phyloP scores from a whole-genome alignment of 192 early-diverging fungal species.

The Coemansia interrupta region DNA sequence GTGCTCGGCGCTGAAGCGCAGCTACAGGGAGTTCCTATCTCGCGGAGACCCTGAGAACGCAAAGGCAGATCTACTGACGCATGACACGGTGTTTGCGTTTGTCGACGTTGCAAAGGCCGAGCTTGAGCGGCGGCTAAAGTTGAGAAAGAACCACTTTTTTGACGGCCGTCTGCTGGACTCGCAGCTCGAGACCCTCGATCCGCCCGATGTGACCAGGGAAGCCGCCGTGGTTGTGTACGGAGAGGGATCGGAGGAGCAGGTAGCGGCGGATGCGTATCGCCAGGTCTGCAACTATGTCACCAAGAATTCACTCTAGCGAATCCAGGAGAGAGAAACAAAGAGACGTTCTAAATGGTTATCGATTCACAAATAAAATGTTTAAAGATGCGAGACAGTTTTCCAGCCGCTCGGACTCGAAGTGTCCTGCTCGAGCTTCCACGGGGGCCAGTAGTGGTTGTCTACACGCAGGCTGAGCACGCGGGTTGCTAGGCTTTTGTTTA shows the following conservation, averaged over 20 bases:
- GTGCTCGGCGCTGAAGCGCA: constrained; percentile 62
- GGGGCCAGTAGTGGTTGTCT: constrained; percentile 74
- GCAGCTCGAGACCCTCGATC: constrained; percentile 63
- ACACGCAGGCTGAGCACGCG: constrained; percentile 71
- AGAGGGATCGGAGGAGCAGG: constrained; percentile 10
- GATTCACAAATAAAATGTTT: background rate
- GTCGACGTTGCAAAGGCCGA: constrained; percentile 54
- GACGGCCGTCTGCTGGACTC: constrained; percentile 54
- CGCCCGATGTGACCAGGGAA: constrained; percentile 33
- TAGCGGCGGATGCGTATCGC: constrained; percentile 19
- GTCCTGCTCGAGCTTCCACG: constrained; percentile 63
- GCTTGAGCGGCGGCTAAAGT: constrained; percentile 48
- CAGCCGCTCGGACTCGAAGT: constrained; percentile 51
- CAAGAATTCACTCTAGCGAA: constrained; percentile 17
- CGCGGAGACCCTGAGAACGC: constrained; percentile 16
- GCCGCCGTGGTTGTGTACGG: constrained; percentile 34
- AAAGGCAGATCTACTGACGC: constrained; percentile 11
- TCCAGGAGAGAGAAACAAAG: background rate
- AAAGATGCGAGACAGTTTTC: constrained; percentile 27
- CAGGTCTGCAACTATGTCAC: constrained; percentile 10
- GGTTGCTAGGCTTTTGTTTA: constrained; percentile 55
- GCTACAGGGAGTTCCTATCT: constrained; percentile 64
- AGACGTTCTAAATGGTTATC: background rate
- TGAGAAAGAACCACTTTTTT: constrained; percentile 60
- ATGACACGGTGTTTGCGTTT: constrained; percentile 57